phyloP scores from a whole-genome alignment of 2,329 filamentous ascomycete species.

The Aspergillus carbonarius region DNA sequence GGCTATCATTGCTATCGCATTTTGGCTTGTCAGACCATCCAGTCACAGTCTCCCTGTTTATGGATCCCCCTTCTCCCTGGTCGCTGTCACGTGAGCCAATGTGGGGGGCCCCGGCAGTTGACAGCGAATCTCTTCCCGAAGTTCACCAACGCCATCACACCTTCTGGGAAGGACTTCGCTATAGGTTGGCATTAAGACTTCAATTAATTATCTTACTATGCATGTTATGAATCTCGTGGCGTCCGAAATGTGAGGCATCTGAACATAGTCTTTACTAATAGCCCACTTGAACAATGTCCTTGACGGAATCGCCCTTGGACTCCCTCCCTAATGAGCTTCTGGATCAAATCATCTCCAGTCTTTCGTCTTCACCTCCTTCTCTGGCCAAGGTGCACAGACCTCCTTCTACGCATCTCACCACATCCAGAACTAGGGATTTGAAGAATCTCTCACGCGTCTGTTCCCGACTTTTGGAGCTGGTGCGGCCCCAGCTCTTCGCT shows the following conservation, averaged over 20 bases:
- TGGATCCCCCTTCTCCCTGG: background rate
- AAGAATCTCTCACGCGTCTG: slow-evolving; percentile 59
- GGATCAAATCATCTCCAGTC: slow-evolving; percentile 55
- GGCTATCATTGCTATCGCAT: background rate
- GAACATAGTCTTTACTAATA: background rate
- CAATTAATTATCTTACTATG: background rate
- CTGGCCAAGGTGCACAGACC: slow-evolving; percentile 50
- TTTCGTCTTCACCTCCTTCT: slow-evolving; percentile 54
- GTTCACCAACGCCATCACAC: background rate
- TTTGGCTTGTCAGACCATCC: background rate
- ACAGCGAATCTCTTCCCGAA: background rate
- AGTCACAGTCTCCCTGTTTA: background rate
- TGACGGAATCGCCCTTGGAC: slow-evolving; percentile 26
- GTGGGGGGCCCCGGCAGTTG: background rate
- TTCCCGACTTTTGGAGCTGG: slow-evolving; percentile 53
- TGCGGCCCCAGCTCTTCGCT: slow-evolving; percentile 59
- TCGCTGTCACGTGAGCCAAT: background rate
- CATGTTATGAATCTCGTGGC: background rate
- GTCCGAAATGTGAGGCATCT: background rate
- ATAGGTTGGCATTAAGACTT: background rate
- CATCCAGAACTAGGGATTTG: slow-evolving; percentile 42
- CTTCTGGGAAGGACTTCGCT: background rate
- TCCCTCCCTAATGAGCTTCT: slow-evolving; percentile 63
- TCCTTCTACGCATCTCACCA: slow-evolving; percentile 48
- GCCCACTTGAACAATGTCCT: slow-evolving; percentile 15